Evolutionary conservation across 192 early-diverging fungal species (phyloP).

Genomic region (Rhizophagus sp.): DNA sequence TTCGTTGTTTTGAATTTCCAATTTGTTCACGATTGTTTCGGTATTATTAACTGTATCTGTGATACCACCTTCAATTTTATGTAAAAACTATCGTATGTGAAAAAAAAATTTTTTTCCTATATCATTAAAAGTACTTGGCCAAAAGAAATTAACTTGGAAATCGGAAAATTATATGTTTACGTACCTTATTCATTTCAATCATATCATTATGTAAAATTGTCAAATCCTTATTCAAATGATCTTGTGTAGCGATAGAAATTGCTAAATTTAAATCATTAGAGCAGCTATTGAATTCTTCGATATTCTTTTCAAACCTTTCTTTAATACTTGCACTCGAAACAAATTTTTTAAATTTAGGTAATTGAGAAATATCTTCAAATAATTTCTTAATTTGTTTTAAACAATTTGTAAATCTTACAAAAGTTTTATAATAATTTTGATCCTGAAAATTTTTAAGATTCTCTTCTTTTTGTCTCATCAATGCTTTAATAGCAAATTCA

Average conservation of each 20-base stretch:
- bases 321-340: neutral
- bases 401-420: neutral
- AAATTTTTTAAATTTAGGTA: slow-evolving; percentile 21
- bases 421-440: slow-evolving; percentile 11
- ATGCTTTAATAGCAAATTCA: neutral
- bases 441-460: slow-evolving; percentile 12
- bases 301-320: neutral
- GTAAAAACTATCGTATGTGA: neutral
- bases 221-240: neutral
- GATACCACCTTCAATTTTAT: neutral
- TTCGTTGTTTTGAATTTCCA: neutral
- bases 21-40: neutral
- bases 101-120: too few relatives aligned
- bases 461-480: slow-evolving; percentile 4
- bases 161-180: neutral
- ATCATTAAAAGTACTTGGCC: neutral
- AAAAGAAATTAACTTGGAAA: neutral
- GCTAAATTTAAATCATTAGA: neutral
- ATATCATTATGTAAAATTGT: neutral
- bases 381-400: slow-evolving; percentile 30
- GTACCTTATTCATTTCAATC: neutral
- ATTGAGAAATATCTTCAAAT: slow-evolving; percentile 17
- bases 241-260: slow-evolving; percentile 8
- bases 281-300: neutral
- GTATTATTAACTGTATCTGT: neutral